These are phyloP conservation scores for Wickerhamiella bombiphila DNA, from an alignment of 805 yeast species.

Conservation along the genomic window DNA sequence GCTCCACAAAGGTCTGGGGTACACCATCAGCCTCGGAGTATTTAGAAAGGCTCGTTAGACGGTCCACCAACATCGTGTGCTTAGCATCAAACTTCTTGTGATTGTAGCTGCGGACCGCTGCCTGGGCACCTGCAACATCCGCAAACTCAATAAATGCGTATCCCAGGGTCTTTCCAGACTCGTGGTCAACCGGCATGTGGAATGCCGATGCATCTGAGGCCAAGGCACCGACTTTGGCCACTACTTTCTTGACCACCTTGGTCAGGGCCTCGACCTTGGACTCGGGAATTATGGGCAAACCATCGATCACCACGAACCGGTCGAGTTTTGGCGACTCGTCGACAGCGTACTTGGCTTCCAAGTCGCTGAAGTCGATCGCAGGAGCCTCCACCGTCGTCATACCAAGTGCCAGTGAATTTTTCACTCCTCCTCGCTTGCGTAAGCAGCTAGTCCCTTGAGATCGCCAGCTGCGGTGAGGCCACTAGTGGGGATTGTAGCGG, in stretches of 20 bases:
- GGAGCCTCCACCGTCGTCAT: conserved; percentile 9
- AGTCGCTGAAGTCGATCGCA: conserved; percentile 57
- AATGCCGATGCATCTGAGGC: conserved; percentile 38
- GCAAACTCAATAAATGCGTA: conserved; percentile 66
- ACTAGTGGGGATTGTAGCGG: too few species aligned
- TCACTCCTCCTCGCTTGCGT: conserved; percentile 2
- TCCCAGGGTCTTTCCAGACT: conserved; percentile 68
- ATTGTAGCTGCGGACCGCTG: conserved; percentile 67
- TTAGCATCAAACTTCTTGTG: conserved; percentile 87
- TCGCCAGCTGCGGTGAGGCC: too few species aligned
- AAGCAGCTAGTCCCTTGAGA: too few species aligned
- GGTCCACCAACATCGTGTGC: conserved; percentile 78
- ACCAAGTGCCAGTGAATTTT: conserved; percentile 4
- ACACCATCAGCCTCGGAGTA: conserved; percentile 31
- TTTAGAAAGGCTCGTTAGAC: conserved; percentile 30
- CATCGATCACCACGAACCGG: conserved; percentile 74
- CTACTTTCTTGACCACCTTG: conserved; percentile 66
- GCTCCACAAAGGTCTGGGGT: conserved; percentile 48
- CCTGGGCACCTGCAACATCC: conserved; percentile 48
- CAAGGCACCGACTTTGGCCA: conserved; percentile 64
- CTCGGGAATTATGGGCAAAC: conserved; percentile 91
- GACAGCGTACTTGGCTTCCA: conserved; percentile 61
- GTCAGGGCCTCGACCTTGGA: conserved; percentile 68
- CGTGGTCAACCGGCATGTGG: conserved; percentile 62
- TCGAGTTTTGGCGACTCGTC: conserved; percentile 51